Evolutionary conservation across 805 yeast genomes (phyloP).

Genomic region (Kluyveromyces lactis): DNA sequence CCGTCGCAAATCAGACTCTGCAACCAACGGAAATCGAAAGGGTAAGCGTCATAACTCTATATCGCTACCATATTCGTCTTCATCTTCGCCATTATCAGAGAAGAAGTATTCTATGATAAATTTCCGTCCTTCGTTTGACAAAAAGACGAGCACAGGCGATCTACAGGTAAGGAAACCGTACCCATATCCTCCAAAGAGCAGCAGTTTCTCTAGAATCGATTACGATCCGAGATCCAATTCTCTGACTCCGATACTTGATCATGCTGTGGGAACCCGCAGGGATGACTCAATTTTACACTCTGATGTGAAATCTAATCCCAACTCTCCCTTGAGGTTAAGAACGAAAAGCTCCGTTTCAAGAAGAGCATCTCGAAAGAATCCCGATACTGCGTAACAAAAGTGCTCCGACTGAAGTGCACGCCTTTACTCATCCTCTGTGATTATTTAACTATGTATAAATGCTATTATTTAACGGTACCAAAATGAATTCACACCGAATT

Average conservation of each 20-base stretch:
- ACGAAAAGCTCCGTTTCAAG: neutral
- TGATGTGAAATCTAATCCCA: neutral
- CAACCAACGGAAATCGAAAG: constrained; percentile 4
- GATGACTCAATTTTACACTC: neutral
- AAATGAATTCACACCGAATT: constrained; percentile 24
- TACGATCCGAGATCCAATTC: constrained; percentile 1
- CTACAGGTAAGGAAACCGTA: constrained; percentile 3
- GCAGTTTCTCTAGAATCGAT: constrained; percentile 1
- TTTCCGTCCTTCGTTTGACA: constrained; percentile 11
- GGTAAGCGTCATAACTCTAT: constrained; percentile 4
- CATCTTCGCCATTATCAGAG: constrained; percentile 7
- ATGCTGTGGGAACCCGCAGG: neutral
- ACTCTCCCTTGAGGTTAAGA: neutral
- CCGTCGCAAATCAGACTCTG: constrained; percentile 10
- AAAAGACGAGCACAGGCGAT: constrained; percentile 18
- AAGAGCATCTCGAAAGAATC: neutral
- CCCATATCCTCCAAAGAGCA: neutral
- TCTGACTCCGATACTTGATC: neutral
- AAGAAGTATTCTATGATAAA: constrained; percentile 8
- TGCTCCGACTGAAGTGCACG: neutral
- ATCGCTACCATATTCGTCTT: constrained; percentile 4
- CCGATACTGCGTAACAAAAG: neutral
- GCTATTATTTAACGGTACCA: constrained; percentile 10
- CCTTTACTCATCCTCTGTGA: too few relatives aligned
- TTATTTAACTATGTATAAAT: neutral